Conservation (phyloP, 371 early-diverging fungal species). For the Saksenaea oblongispora region DNA sequence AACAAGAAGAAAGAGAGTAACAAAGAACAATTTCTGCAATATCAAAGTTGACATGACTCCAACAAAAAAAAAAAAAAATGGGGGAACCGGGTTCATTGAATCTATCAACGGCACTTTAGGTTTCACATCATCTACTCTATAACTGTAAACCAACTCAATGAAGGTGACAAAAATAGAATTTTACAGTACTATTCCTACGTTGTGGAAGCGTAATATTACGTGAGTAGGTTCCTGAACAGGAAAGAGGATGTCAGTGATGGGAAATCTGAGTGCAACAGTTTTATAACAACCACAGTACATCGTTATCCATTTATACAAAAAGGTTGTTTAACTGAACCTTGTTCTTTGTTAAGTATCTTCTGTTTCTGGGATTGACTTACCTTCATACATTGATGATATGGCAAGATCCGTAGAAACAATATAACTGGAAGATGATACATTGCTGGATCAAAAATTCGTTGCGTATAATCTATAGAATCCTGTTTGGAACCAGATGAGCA, state of each 20-base stretch:
- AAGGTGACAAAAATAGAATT: not conserved
- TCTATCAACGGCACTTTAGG: not conserved
- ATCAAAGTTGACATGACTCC: not conserved
- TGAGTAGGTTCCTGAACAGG: constrained; percentile 2
- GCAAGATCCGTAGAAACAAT: constrained; percentile 15
- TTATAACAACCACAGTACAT: not conserved
- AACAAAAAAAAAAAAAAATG: not conserved
- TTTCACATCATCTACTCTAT: not conserved
- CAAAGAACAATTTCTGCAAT: not conserved
- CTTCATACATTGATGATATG: no score
- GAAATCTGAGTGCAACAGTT: not conserved
- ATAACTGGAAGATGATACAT: constrained; percentile 14
- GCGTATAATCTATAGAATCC: constrained; percentile 13
- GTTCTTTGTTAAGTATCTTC: not conserved
- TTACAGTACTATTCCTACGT: not conserved
- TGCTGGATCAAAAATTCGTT: constrained; percentile 16
- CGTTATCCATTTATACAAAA: not conserved
- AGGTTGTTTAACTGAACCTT: no score
- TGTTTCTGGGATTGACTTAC: no score
- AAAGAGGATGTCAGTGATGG: not conserved
- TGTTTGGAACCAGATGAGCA: constrained; percentile 6
- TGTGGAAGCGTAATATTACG: not conserved
- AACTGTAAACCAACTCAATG: not conserved
- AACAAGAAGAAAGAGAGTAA: not conserved
- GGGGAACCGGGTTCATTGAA: not conserved